Conservation (phyloP, 768 basidiomycete genomes). For the Amanita fuliginea region DNA sequence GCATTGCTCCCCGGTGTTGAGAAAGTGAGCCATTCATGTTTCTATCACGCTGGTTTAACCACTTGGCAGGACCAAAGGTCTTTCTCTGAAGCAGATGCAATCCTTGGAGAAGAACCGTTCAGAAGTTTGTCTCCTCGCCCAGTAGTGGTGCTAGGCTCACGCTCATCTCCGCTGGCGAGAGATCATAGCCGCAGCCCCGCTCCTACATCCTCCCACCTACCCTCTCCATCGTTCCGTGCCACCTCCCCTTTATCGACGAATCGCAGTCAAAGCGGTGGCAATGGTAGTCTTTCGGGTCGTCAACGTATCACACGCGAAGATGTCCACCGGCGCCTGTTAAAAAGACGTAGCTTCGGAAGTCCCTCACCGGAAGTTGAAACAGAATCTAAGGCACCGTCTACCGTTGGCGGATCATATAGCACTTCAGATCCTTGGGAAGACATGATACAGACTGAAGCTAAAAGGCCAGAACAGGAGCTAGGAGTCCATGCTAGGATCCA, state of each 20-base stretch:
- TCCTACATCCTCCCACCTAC: background rate
- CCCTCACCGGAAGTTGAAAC: slow-evolving; percentile 17
- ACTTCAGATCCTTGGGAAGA: background rate
- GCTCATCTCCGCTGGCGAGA: slow-evolving; percentile 2
- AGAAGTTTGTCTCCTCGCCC: slow-evolving; percentile 1
- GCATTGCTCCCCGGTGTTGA: slow-evolving; percentile 4
- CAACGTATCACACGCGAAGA: slow-evolving; percentile 44
- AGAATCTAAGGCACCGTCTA: background rate
- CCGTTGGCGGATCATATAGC: background rate
- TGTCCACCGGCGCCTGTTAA: slow-evolving; percentile 36
- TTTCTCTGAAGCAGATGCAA: background rate
- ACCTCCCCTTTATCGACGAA: background rate
- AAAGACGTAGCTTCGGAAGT: slow-evolving; percentile 33
- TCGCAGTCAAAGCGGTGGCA: slow-evolving; percentile 4
- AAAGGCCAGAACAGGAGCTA: background rate
- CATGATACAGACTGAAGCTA: background rate
- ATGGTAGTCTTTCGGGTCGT: slow-evolving; percentile 16
- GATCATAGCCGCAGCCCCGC: slow-evolving; percentile 4
- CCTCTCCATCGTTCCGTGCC: slow-evolving; percentile 1
- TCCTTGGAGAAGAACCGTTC: background rate
- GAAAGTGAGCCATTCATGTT: background rate
- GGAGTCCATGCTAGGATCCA: background rate
- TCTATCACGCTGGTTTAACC: background rate
- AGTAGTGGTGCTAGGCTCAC: background rate
- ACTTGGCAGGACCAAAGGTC: background rate